A percentile compares a stretch with the other conserved stretches of the same genome.
These are phyloP conservation scores for Puccinellia tenuiflora DNA, from an alignment of 176 grass and related monocot genomes.

Conservation along the genomic window DNA sequence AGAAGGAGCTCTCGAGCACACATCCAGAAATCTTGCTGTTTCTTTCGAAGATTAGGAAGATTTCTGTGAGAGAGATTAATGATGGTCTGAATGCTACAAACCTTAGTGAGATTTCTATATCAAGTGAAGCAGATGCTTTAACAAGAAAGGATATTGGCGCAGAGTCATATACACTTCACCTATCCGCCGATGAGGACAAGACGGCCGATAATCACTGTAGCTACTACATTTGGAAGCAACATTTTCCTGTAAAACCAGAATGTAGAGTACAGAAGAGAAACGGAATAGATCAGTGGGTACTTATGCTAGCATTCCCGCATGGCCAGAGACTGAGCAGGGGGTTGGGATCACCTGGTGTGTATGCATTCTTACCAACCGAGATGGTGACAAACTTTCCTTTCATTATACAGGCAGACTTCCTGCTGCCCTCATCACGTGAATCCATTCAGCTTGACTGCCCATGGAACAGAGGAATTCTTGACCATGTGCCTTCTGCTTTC, in stretches of 20 bases:
- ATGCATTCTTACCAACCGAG: slow-evolving; percentile 52
- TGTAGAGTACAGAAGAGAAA: slow-evolving; percentile 13
- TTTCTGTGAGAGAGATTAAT: slow-evolving; percentile 31
- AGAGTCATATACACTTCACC: slow-evolving; percentile 38
- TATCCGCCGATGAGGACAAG: slow-evolving; percentile 23
- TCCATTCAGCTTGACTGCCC: slow-evolving; percentile 34
- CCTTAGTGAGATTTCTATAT: slow-evolving; percentile 41
- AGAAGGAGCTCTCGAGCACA: slow-evolving; percentile 41
- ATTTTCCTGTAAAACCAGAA: slow-evolving; percentile 35
- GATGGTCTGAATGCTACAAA: slow-evolving; percentile 3
- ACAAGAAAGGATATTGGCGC: slow-evolving; percentile 30
- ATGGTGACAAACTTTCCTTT: slow-evolving; percentile 52
- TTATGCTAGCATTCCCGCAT: slow-evolving; percentile 44
- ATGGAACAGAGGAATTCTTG: slow-evolving; percentile 52
- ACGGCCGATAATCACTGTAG: slow-evolving; percentile 14
- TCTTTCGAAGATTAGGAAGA: slow-evolving; percentile 37
- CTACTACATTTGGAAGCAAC: slow-evolving; percentile 56
- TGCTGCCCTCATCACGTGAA: slow-evolving; percentile 47
- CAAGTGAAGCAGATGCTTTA: slow-evolving; percentile 32
- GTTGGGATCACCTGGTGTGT: slow-evolving; percentile 29
- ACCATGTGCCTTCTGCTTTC: slow-evolving; percentile 37
- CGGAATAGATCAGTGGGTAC: slow-evolving; percentile 30
- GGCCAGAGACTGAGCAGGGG: slow-evolving; percentile 34
- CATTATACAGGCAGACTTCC: slow-evolving; percentile 58
- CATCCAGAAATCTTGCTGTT: slow-evolving; percentile 50